These are phyloP conservation scores for Periconia sp. DNA, from an alignment of 2,329 filamentous ascomycete genomes.

Conservation along the genomic window DNA sequence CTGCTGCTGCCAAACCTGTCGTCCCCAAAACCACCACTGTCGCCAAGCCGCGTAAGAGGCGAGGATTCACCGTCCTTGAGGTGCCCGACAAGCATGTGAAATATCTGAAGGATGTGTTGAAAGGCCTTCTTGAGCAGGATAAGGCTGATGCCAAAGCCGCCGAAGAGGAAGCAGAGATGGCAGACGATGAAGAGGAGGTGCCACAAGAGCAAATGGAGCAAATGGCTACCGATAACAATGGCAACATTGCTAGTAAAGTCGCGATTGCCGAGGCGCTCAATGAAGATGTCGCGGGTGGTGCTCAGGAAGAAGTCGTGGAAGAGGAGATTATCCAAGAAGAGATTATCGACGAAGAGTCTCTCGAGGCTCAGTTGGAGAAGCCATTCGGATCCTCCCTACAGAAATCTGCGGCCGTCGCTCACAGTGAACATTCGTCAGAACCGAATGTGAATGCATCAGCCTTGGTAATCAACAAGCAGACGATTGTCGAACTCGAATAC, in stretches of 20 bases:
- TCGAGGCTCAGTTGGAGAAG: background rate
- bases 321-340: background rate
- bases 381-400: background rate
- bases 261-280: background rate
- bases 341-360: background rate
- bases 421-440: no score
- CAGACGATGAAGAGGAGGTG: conserved; percentile 4
- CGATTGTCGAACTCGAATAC: no score
- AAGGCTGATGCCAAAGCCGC: conserved; percentile 4
- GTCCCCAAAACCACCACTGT: background rate
- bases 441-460: no score
- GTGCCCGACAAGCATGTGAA: conserved; percentile 26
- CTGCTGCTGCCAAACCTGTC: background rate
- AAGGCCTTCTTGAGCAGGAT: conserved; percentile 11
- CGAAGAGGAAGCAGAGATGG: conserved; percentile 8
- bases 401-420: background rate
- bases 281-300: background rate
- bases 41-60: conserved; percentile 24
- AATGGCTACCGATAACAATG: background rate
- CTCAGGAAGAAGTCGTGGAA: background rate
- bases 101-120: conserved; percentile 16
- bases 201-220: background rate
- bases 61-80: conserved; percentile 28
- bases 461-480: no score
- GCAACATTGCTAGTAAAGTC: conserved; percentile 2